Evolutionary conservation across 228 moss, liverwort and hornwort genomes (phyloP).

Genomic region (Sphagnum magellanicum): DNA sequence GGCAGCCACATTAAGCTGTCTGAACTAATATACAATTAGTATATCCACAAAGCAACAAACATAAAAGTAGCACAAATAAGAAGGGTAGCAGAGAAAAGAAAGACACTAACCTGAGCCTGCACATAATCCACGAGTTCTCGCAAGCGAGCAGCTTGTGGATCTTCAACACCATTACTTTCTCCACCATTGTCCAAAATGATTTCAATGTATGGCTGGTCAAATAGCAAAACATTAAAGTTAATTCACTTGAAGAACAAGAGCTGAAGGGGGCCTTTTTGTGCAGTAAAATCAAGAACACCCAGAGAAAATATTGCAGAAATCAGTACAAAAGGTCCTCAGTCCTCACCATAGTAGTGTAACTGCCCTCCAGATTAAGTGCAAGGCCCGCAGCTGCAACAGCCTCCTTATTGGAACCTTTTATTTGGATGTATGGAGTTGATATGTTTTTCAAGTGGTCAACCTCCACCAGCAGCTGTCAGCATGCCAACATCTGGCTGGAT

Average conservation of each 20-base stretch:
- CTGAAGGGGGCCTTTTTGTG: too few relatives aligned
- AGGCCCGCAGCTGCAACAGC: slow-evolving; percentile 69
- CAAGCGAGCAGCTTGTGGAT: slow-evolving; percentile 75
- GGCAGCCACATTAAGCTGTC: too few relatives aligned
- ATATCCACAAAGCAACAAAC: too few relatives aligned
- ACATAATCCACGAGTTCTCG: slow-evolving; percentile 81
- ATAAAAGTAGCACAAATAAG: too few relatives aligned
- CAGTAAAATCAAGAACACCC: not conserved
- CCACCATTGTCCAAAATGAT: slow-evolving; percentile 61
- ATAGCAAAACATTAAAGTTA: slow-evolving; percentile 1
- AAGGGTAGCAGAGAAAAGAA: not conserved
- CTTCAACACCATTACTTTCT: slow-evolving; percentile 41
- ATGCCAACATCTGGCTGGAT: slow-evolving; percentile 18
- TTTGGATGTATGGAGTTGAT: slow-evolving; percentile 69
- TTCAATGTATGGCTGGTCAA: slow-evolving; percentile 67
- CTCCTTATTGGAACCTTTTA: slow-evolving; percentile 84
- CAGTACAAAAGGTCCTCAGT: not conserved
- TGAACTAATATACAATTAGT: too few relatives aligned
- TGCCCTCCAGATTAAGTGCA: slow-evolving; percentile 64
- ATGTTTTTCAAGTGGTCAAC: slow-evolving; percentile 78
- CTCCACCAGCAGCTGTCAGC: slow-evolving; percentile 63
- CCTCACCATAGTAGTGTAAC: slow-evolving; percentile 70
- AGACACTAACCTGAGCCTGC: slow-evolving; percentile 55
- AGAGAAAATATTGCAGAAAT: not conserved
- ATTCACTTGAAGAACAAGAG: too few relatives aligned